phyloP scores from a whole-genome alignment of 192 early-diverging fungal species.

The Rhizoclosmatium globosum region DNA sequence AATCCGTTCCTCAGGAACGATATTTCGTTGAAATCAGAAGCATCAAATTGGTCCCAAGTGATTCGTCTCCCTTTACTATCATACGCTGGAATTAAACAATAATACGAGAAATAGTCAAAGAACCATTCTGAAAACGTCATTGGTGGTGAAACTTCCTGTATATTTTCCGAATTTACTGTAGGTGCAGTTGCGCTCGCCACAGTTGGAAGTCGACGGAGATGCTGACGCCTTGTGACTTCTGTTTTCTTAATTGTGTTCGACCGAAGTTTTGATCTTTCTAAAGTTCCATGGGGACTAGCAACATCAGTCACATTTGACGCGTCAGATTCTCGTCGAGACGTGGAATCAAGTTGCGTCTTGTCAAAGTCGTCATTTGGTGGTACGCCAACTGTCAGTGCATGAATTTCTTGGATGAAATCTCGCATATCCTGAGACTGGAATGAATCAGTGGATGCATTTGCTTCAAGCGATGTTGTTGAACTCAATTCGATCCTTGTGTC shows the following conservation, averaged over 20 bases:
- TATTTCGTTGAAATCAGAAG: not conserved
- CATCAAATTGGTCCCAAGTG: not conserved
- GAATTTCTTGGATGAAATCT: too few relatives aligned
- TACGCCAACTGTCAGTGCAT: too few relatives aligned
- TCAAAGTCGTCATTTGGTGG: too few relatives aligned
- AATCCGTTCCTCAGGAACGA: not conserved
- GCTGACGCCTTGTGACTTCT: not conserved
- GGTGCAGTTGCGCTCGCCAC: not conserved
- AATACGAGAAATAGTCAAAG: not conserved
- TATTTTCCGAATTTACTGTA: not conserved
- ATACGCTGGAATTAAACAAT: slow-evolving; percentile 9
- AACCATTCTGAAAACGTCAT: not conserved
- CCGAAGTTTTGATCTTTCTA: not conserved
- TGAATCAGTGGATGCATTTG: too few relatives aligned
- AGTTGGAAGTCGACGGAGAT: not conserved
- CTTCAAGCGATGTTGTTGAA: too few relatives aligned
- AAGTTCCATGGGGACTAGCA: not conserved
- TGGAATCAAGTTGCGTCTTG: too few relatives aligned
- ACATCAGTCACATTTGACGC: too few relatives aligned
- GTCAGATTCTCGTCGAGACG: too few relatives aligned
- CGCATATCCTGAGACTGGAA: too few relatives aligned
- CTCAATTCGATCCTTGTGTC: too few relatives aligned
- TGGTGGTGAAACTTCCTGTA: not conserved
- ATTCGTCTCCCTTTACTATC: slow-evolving; percentile 7
- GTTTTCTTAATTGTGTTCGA: not conserved